Conservation (phyloP, 352 stramenopile species). For the Phytophthora sojae region DNA sequence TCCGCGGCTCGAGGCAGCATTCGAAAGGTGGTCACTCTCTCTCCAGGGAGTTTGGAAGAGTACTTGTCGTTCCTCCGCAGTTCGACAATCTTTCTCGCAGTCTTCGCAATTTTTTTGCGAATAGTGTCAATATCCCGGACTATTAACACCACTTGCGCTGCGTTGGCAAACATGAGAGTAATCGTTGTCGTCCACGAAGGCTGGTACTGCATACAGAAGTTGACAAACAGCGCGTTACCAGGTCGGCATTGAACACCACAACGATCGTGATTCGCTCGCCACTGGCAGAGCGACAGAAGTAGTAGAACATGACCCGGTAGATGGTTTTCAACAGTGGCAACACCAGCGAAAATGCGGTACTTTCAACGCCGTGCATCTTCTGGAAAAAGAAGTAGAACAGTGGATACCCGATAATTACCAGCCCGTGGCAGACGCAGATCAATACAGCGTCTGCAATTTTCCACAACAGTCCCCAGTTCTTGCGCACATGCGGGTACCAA, state of each 20-base stretch:
- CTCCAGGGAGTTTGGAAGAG: neutral
- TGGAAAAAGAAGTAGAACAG: slow-evolving; percentile 32
- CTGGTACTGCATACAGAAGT: slow-evolving; percentile 43
- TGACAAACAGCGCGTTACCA: slow-evolving; percentile 42
- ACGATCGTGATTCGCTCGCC: slow-evolving; percentile 26
- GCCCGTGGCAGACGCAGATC: slow-evolving; percentile 17
- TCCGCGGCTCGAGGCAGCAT: slow-evolving; percentile 14
- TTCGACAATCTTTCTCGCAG: slow-evolving; percentile 1
- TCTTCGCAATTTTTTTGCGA: slow-evolving; percentile 13
- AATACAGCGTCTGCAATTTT: slow-evolving; percentile 19
- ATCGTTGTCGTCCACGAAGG: slow-evolving; percentile 13
- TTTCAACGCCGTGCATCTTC: slow-evolving; percentile 8
- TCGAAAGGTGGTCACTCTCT: slow-evolving; percentile 3
- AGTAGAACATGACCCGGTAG: slow-evolving; percentile 20
- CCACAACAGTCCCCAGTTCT: neutral
- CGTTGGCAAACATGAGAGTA: slow-evolving; percentile 7
- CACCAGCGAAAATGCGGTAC: slow-evolving; percentile 9
- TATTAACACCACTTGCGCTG: slow-evolving; percentile 8
- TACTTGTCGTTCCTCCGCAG: slow-evolving; percentile 8
- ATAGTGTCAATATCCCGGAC: slow-evolving; percentile 15
- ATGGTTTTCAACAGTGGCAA: slow-evolving; percentile 9
- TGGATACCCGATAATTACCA: slow-evolving; percentile 28
- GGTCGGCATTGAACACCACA: slow-evolving; percentile 44
- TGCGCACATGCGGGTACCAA: slow-evolving; percentile 17
- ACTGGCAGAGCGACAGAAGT: slow-evolving; percentile 27